Evolutionary conservation across 169 alveolate genomes (phyloP), one percentile per base, ranked within the genome.

Genomic region (Cryptosporidium ryanae): DNA sequence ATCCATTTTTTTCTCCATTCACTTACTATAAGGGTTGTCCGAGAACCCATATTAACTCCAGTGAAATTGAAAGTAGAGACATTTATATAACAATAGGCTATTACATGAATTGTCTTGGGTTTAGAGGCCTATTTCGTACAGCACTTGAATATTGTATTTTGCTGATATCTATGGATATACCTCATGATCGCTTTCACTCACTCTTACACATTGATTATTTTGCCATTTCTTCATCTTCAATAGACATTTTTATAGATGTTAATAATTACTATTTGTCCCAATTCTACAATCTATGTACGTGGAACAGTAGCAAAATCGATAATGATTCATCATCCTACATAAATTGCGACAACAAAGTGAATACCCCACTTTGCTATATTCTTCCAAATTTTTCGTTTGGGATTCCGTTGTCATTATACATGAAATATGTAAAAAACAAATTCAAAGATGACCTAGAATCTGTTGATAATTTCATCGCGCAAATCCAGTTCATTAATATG

Each of bases 321-420:
- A 50, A 13, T 27, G 50, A 32, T 27, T 32, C n/a, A 48, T 5
- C 32, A 57, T 18, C 61, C 10, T 55, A 4, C 10, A 34, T 38
- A 0, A 65, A 34, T 65, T 1, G 29, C 32, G 8, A 61, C 29
- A 52, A 55, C 44, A 32, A 57, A 25, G 6, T 2, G 10, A 31
- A 15, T 27, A 55, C 8, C 52, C 84, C 84, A 52, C 59, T 76
- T 2, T 59, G 43, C 46, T 38, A 76, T 10, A 76, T 76, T 43
- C 50, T 76, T 34, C 87, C 87, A 31, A 76, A 76, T 18, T 76
- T 76, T 61, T 67, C 87, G 21, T 76, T 76, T 59, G 71, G 87
- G 27, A 59, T 76, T 27, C 87, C 87, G 2, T 59, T 76, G 10
- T 54, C 87, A 25, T 18, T 76, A 15, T 76, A 43, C 21, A 55